phyloP scores from a whole-genome alignment of 2,329 filamentous ascomycete genomes.

The Aspergillus latus region DNA sequence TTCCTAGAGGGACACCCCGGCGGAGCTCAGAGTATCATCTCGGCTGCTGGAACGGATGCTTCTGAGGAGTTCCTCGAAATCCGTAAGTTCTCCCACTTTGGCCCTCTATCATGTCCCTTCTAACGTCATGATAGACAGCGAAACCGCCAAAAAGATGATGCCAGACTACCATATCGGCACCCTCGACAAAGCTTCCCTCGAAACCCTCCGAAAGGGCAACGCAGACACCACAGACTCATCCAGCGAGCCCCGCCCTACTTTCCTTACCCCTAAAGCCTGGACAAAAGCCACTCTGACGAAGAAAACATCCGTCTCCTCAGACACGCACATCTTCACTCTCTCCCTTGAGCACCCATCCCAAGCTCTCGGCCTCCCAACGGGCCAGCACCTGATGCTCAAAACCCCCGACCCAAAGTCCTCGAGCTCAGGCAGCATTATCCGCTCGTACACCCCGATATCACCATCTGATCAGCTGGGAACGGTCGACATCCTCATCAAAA shows the following conservation, averaged over 20 bases:
- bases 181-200: conserved; percentile 61
- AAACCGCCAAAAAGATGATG: conserved; percentile 92
- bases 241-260: conserved; percentile 55
- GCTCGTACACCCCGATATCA: conserved; percentile 84
- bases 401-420: conserved; percentile 71
- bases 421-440: conserved; percentile 61
- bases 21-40: conserved; percentile 79
- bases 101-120: neutral
- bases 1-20: conserved; percentile 84
- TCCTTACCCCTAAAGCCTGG: conserved; percentile 73
- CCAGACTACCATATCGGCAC: conserved; percentile 78
- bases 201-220: conserved; percentile 52
- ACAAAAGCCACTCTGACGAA: conserved; percentile 67
- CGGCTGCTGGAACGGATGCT: conserved; percentile 76
- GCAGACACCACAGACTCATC: conserved; percentile 31
- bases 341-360: conserved; percentile 71
- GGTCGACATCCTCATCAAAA: conserved; percentile 76
- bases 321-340: conserved; percentile 81
- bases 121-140: conserved; percentile 62
- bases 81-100: conserved; percentile 57
- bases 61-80: conserved; percentile 91
- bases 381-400: conserved; percentile 84
- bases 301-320: conserved; percentile 70
- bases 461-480: conserved; percentile 60
- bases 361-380: conserved; percentile 72